Evolutionary conservation across 805 yeast genomes (phyloP).

Genomic region (Kazachstania taianensis): DNA sequence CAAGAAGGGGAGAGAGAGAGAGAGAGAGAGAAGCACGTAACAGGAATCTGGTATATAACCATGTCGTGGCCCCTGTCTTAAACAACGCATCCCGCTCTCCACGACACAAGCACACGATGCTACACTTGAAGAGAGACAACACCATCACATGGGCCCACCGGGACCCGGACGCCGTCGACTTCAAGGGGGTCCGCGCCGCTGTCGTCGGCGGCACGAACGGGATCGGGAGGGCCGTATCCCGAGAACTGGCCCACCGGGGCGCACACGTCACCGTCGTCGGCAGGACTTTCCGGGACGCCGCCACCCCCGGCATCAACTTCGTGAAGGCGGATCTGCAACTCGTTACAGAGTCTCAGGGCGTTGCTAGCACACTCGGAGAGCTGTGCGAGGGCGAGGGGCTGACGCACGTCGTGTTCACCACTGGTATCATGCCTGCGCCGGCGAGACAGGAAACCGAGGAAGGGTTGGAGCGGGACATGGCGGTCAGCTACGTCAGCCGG

Average conservation of each 20-base stretch:
- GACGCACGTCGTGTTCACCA: slow-evolving; percentile 30
- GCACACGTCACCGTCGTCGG: slow-evolving; percentile 32
- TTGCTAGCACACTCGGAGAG: slow-evolving; percentile 17
- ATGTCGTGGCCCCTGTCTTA: too few relatives aligned
- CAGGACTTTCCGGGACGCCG: slow-evolving; percentile 27
- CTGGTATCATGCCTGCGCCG: slow-evolving; percentile 32
- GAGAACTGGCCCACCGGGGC: slow-evolving; percentile 20
- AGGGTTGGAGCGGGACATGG: slow-evolving; percentile 33
- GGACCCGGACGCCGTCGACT: slow-evolving; percentile 2
- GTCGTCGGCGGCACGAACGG: slow-evolving; percentile 37
- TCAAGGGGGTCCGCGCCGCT: slow-evolving; percentile 12
- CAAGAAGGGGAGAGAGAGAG: too few relatives aligned
- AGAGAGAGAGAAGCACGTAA: too few relatives aligned
- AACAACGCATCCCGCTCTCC: too few relatives aligned
- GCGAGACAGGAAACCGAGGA: slow-evolving; percentile 29
- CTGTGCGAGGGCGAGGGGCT: slow-evolving; percentile 13
- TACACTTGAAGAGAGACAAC: slow-evolving; percentile 6
- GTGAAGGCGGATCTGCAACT: slow-evolving; percentile 29
- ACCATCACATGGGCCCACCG: slow-evolving; percentile 2
- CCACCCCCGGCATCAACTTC: slow-evolving; percentile 20
- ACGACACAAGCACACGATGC: too few relatives aligned
- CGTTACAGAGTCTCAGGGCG: slow-evolving; percentile 17
- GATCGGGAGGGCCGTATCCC: slow-evolving; percentile 30
- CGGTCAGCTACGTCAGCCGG: slow-evolving; percentile 32
- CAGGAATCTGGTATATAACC: too few relatives aligned